A percentile compares a stretch with the other conserved stretches of the same genome.
phyloP scores from a whole-genome alignment of 2,329 filamentous ascomycete species.

The Dothidotthia symphoricarpi region DNA sequence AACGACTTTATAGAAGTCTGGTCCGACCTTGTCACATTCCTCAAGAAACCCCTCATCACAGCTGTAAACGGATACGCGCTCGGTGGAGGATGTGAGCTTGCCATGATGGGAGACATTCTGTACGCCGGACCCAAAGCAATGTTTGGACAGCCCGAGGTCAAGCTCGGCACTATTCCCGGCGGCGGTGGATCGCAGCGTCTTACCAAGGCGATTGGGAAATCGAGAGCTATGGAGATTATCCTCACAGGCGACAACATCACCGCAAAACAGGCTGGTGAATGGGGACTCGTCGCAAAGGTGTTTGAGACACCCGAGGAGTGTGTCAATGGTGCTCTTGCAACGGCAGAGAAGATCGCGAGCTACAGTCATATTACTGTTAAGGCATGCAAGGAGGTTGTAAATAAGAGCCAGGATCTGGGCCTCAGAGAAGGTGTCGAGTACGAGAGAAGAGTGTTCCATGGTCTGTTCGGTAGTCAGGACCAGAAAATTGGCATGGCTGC shows the following conservation, averaged over 20 bases:
- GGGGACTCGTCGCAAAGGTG: constrained; percentile 82
- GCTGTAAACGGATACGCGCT: constrained; percentile 94
- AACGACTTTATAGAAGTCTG: constrained; percentile 92
- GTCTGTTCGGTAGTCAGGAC: constrained; percentile 88
- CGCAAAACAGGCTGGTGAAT: constrained; percentile 79
- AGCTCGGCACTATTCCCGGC: constrained; percentile 87
- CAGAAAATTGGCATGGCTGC: constrained; percentile 96
- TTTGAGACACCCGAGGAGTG: constrained; percentile 79
- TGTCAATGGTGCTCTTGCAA: constrained; percentile 75
- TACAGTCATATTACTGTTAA: constrained; percentile 85
- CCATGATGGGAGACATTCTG: constrained; percentile 94
- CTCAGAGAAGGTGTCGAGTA: constrained; percentile 90
- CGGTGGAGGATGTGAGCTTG: constrained; percentile 92
- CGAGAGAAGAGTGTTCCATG: constrained; percentile 90
- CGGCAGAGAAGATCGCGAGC: constrained; percentile 83
- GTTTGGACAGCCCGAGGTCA: constrained; percentile 97
- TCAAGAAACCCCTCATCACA: constrained; percentile 93
- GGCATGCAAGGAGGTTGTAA: constrained; percentile 96
- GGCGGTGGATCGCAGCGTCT: constrained; percentile 88
- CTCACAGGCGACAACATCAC: constrained; percentile 65
- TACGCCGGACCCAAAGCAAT: constrained; percentile 85
- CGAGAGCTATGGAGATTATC: constrained; percentile 49
- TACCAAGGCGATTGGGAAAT: constrained; percentile 61
- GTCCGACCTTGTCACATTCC: constrained; percentile 76
- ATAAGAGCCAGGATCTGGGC: constrained; percentile 92